Percentiles rank a stretch among this genome's conserved stretches.
Evolutionary conservation across 768 basidiomycete genomes (phyloP).

Genomic region (Mycena chlorophos): DNA sequence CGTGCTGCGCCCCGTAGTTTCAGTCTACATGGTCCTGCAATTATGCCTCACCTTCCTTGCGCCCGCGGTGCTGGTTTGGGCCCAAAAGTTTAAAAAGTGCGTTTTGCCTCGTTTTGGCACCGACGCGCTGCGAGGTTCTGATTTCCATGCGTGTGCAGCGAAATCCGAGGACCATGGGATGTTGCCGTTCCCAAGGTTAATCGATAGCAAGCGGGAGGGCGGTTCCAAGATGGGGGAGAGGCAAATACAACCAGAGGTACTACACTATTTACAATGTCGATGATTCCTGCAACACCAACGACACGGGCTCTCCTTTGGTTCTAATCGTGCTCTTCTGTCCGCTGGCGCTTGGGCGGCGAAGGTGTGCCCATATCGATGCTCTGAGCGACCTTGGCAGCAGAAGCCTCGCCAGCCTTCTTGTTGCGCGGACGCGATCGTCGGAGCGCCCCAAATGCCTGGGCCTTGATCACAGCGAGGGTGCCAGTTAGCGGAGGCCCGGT

Average conservation of each 20-base stretch:
- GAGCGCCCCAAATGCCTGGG: conserved; percentile 83
- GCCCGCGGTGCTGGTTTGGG: conserved; percentile 78
- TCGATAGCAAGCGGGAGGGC: conserved; percentile 32
- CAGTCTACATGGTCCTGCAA: conserved; percentile 51
- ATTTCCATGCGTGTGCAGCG: conserved; percentile 58
- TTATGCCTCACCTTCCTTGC: conserved; percentile 67
- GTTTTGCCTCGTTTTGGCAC: conserved; percentile 32
- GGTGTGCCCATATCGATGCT: conserved; percentile 56
- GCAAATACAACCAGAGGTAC: too few species aligned
- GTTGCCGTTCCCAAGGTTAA: conserved; percentile 76
- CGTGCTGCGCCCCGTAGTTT: conserved; percentile 56
- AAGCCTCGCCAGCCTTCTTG: conserved; percentile 72
- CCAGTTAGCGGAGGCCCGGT: conserved; percentile 58
- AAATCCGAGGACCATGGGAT: conserved; percentile 90
- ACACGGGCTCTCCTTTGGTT: too few species aligned
- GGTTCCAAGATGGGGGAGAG: too few species aligned
- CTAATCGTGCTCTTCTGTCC: conserved; percentile 51
- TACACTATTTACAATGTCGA: too few species aligned
- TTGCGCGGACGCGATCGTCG: conserved; percentile 74
- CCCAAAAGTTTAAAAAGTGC: conserved; percentile 85
- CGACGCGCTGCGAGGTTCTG: conserved; percentile 4
- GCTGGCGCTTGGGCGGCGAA: conserved; percentile 48
- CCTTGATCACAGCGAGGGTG: conserved; percentile 88
- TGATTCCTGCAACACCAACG: too few species aligned
- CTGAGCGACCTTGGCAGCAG: conserved; percentile 78